Base-by-base conservation (phyloP, 305 asterid species). In the Coffea humblotiana region DNA sequence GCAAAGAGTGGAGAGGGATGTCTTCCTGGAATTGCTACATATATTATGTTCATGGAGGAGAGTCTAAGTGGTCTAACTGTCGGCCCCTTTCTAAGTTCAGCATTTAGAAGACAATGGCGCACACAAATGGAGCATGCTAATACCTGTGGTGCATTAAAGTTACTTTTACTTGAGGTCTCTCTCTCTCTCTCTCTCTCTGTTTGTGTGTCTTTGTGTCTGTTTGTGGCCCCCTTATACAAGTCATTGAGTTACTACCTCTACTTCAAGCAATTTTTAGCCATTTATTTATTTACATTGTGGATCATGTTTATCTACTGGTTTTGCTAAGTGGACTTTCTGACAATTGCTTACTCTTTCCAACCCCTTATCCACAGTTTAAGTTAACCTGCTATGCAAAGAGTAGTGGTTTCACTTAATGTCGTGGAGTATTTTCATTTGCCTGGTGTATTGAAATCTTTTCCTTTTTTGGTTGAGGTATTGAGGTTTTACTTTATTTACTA, bases 31-130 rank as follows among this genome's bases (percentile, higher is more conserved):
- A 90, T 96, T 75, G 87, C 94, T 48, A 76, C 92, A 72, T 90
- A 94, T 83, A 83, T 94, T 74, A 60, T 93, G 83, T 89, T 90
- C 80, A 86, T 96, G 92, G 97, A 96, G 90, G 98, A 96, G 91
- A 94, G 94, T 86, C 91, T 96, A 83, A 84, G 89, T 81, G 97
- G 98, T 83, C 88, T 96, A 63, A 85, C 88, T 67, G 82, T 61
- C 29, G 99, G 99, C 63, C 94, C 96, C 48, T 96, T 96, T 81
- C 93, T 84, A 63, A 87, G 81, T 84, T 90, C 87, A 25, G 79
- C 84, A 58, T 96, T 89, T 77, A 89, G 98, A 88, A 86, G 83
- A 77, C 89, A 85, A 79, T 96, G 99, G 99, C 91, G 92, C 71
- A 88, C 80, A 87, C 94, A 87, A 84, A 89, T 91, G 72, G 97